Evolutionary conservation across 2,329 filamentous ascomycete genomes (phyloP), one percentile per base, ranked within the genome.

Genomic region (Pestalotiopsis sp.): DNA sequence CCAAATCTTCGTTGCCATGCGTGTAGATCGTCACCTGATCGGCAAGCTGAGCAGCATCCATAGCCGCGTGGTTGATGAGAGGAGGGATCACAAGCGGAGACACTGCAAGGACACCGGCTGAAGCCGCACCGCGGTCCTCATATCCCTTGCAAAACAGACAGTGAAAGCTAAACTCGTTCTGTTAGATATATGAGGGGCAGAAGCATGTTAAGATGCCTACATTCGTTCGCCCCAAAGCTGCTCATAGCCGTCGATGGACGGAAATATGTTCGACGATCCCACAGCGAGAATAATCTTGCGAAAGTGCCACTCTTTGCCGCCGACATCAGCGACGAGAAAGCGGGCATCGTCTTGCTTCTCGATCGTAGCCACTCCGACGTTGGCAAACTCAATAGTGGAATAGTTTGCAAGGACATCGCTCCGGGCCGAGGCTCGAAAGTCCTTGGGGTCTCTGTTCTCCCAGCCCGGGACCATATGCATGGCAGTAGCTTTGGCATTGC

Each of bases 91-190:
- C 25, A n/a, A 73, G 31, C 7, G 69, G 68, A 9, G 59, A 25
- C 11, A 72, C 59, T 13, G 23, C 72, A 20, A 64, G 61, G 2
- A 64, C n/a, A 31, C 61, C 61, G 20, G 61, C 36, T 7, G 59
- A 41, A 0, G 78, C 72, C 2, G 77, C 75, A 1, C 85, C 86
- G 14, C 84, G 81, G 64, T 90, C 85, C 70, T 91, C 88, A 74
- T 82, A 90, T 4, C 88, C 88, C 70, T 90, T 83, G 75, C 87
- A 90, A 72, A 86, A 88, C 1, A 90, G 81, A 71, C 87, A 90
- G 72, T 90, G 87, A 71, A 87, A 90, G 59, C 83, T 84, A 39
- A 4, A 62, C 17, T 25, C 12, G 69, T 27, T 14, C 20, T 38
- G 41, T 71, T 25, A 70, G 62, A 13, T 38, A 64, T 31, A 6